Percentiles rank a stretch among this genome's conserved stretches.
Evolutionary conservation across 176 grass and related monocot genomes (phyloP).

Genomic region (Oryza nivara): DNA sequence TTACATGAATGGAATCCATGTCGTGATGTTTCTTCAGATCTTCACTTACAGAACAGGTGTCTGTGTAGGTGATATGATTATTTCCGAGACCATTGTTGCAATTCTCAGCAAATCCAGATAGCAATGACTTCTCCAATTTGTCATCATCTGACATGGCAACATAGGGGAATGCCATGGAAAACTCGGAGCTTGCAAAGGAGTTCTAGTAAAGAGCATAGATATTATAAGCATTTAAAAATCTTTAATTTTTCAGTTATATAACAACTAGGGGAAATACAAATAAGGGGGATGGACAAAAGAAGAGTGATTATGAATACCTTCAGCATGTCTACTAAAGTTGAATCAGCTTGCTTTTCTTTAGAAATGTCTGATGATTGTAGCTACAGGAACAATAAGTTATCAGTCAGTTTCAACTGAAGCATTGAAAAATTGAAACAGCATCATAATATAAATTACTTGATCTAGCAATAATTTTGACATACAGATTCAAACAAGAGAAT

Average conservation of each 20-base stretch:
- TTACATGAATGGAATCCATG: constrained; percentile 70
- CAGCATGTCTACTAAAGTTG: constrained; percentile 64
- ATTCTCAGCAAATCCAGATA: constrained; percentile 72
- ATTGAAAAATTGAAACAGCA: not conserved
- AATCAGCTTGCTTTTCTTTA: constrained; percentile 66
- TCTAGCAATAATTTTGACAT: not conserved
- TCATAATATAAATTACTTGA: not conserved
- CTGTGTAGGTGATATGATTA: constrained; percentile 59
- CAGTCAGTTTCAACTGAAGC: not conserved
- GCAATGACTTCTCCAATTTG: constrained; percentile 72
- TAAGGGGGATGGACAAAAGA: not conserved
- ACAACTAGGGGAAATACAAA: not conserved
- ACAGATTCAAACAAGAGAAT: not conserved
- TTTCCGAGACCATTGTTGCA: constrained; percentile 61
- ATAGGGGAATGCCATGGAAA: constrained; percentile 91
- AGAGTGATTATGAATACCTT: constrained; percentile 55
- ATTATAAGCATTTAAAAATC: constrained; percentile 18
- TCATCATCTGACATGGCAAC: constrained; percentile 65
- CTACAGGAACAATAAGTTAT: constrained; percentile 47
- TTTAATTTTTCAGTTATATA: constrained; percentile 3
- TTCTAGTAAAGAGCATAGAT: constrained; percentile 45
- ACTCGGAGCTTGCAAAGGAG: constrained; percentile 72
- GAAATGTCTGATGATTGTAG: constrained; percentile 85
- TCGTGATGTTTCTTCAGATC: constrained; percentile 58
- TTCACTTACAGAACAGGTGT: constrained; percentile 48